phyloP scores from a whole-genome alignment of 2,329 filamentous ascomycete species.

The Nigrograna mackinnonii region DNA sequence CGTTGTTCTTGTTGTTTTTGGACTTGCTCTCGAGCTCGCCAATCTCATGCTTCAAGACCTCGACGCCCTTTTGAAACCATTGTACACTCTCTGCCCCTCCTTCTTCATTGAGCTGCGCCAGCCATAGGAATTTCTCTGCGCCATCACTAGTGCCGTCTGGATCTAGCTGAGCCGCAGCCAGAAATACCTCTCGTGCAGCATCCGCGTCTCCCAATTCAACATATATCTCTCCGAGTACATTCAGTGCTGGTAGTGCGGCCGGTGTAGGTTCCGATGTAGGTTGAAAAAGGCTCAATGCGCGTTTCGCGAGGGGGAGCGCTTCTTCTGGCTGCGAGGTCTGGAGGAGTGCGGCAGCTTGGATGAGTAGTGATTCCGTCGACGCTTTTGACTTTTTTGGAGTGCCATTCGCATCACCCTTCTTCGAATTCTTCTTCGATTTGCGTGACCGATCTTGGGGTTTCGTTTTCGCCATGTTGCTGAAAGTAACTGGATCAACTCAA shows the following conservation, averaged over 20 bases:
- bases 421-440: constrained; percentile 36
- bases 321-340: constrained; percentile 62
- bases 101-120: constrained; percentile 81
- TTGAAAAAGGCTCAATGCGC: constrained; percentile 55
- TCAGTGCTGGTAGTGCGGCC: constrained; percentile 68
- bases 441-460: constrained; percentile 49
- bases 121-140: constrained; percentile 90
- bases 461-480: constrained; percentile 55
- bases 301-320: constrained; percentile 58
- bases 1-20: constrained; percentile 35
- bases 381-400: constrained; percentile 52
- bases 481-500: neutral
- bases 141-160: constrained; percentile 80
- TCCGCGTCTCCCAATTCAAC: constrained; percentile 83
- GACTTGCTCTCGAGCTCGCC: constrained; percentile 59
- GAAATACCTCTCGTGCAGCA: constrained; percentile 71
- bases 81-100: constrained; percentile 63
- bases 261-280: constrained; percentile 38
- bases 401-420: constrained; percentile 41
- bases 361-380: constrained; percentile 59
- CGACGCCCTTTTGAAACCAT: constrained; percentile 70
- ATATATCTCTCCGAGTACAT: constrained; percentile 78
- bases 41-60: constrained; percentile 73
- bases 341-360: constrained; percentile 59
- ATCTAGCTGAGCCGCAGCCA: constrained; percentile 75